These are phyloP conservation scores for Microascus cirrosus DNA, from an alignment of 2,329 filamentous ascomycete genomes.

Conservation along the genomic window DNA sequence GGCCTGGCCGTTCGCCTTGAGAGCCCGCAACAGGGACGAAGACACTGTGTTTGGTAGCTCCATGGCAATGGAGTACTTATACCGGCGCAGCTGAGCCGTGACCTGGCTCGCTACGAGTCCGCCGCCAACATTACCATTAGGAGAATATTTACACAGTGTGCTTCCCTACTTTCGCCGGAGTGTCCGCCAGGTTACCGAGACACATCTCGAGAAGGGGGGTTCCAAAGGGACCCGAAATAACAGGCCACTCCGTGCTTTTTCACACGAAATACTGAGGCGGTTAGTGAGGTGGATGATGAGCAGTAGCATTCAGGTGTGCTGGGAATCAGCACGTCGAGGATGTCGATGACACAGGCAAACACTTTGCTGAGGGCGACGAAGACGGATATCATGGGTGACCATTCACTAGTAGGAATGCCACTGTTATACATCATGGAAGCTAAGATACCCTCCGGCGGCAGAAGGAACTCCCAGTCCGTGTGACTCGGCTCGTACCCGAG, in stretches of 20 bases:
- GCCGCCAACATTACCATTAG: neutral
- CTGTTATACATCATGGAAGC: too few relatives aligned
- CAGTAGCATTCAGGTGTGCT: neutral
- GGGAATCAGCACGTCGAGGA: neutral
- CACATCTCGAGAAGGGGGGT: neutral
- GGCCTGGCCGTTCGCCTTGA: neutral
- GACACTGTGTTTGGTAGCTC: neutral
- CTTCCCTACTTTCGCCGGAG: neutral
- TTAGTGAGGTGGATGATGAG: neutral
- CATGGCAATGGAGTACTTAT: neutral
- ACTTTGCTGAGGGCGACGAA: neutral
- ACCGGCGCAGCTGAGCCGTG: neutral
- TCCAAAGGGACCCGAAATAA: neutral
- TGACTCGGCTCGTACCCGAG: neutral
- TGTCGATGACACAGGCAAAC: neutral
- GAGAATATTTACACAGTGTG: too few relatives aligned
- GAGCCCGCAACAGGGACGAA: neutral
- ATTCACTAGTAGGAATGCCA: neutral
- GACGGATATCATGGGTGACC: neutral
- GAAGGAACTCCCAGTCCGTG: neutral
- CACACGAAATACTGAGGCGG: neutral
- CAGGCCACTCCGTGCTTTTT: neutral
- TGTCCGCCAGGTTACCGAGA: neutral
- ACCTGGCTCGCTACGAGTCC: neutral
- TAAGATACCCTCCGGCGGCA: neutral